Conservation (phyloP, 495 filamentous ascomycete species). For the Tuber umbilicatum region DNA sequence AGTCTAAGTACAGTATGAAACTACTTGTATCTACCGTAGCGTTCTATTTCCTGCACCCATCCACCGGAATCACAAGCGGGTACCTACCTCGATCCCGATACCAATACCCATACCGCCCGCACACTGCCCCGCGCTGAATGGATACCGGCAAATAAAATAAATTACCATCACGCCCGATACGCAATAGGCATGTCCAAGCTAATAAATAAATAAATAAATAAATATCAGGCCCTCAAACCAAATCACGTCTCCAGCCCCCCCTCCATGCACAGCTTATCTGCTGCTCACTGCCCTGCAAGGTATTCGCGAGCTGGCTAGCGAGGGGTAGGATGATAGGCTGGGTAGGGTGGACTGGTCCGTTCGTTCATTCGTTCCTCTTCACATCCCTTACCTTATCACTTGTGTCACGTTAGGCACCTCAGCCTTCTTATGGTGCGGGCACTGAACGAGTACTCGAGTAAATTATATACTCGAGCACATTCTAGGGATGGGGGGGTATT, state of each 20-base stretch:
- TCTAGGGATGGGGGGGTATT: too few relatives aligned
- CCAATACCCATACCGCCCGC: not conserved
- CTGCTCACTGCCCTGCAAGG: not conserved
- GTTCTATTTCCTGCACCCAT: not conserved
- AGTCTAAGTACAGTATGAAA: too few relatives aligned
- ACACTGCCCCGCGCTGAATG: not conserved
- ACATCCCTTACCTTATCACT: not conserved
- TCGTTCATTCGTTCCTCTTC: not conserved
- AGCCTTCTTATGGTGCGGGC: not conserved
- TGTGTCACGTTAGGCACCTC: not conserved
- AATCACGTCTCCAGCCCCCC: not conserved
- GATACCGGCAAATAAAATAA: not conserved
- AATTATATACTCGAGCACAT: too few relatives aligned
- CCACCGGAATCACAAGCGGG: not conserved
- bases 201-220: not conserved
- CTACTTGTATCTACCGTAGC: too few relatives aligned
- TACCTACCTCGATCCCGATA: not conserved
- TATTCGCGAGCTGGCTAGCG: not conserved
- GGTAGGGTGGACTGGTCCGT: not conserved
- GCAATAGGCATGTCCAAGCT: constrained; percentile 3
- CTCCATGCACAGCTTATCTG: not conserved
- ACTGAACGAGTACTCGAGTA: too few relatives aligned
- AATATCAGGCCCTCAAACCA: too few relatives aligned
- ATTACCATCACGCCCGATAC: not conserved
- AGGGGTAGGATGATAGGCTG: not conserved